A percentile compares a stretch with the other conserved stretches of the same genome.
These are phyloP conservation scores for Amanita thiersii DNA, from an alignment of 768 basidiomycete species.

Conservation along the genomic window DNA sequence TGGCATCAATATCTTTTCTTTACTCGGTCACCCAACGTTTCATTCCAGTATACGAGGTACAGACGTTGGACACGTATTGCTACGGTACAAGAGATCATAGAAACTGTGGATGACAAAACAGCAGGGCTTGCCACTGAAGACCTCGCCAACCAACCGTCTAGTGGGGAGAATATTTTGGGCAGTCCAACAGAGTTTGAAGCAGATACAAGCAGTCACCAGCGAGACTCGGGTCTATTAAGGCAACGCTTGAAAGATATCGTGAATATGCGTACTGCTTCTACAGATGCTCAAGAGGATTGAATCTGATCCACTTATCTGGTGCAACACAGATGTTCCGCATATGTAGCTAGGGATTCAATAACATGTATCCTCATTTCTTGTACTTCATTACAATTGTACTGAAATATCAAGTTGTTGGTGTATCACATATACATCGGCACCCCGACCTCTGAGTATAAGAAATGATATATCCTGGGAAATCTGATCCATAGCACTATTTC, in stretches of 20 bases:
- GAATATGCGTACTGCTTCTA: constrained; percentile 13
- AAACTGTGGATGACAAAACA: constrained; percentile 29
- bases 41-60: constrained; percentile 70
- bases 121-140: constrained; percentile 1
- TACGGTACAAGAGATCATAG: constrained; percentile 63
- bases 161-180: not conserved
- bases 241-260: constrained; percentile 21
- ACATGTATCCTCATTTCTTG: too few relatives aligned
- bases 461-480: too few relatives aligned
- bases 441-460: too few relatives aligned
- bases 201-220: not conserved
- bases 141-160: constrained; percentile 1
- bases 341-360: too few relatives aligned
- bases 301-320: too few relatives aligned
- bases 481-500: not conserved
- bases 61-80: constrained; percentile 85
- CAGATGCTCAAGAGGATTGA: not conserved
- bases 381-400: too few relatives aligned
- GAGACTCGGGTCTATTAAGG: constrained; percentile 15
- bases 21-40: not conserved
- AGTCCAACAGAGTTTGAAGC: not conserved
- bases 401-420: too few relatives aligned
- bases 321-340: too few relatives aligned
- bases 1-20: constrained; percentile 4
- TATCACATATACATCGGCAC: too few relatives aligned